Conservation (phyloP, 495 filamentous ascomycete species). For the Lindgomyces ingoldianus region DNA sequence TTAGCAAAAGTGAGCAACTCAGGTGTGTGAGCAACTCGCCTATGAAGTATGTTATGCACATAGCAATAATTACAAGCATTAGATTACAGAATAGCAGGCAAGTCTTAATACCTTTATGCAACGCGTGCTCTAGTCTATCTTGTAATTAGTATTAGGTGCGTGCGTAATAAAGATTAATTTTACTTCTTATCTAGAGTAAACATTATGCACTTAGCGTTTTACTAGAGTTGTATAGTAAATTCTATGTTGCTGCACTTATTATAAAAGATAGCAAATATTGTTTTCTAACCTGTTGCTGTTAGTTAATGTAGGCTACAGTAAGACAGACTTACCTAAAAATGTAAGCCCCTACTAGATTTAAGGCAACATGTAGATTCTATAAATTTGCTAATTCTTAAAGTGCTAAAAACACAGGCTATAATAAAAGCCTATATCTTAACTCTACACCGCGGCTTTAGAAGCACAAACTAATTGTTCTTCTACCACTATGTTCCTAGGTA, state of each 20-base stretch:
- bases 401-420: conserved; percentile 16
- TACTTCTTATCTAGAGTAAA: conserved; percentile 16
- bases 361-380: conserved; percentile 22
- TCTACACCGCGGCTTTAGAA: conserved; percentile 17
- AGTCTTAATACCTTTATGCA: conserved; percentile 24
- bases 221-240: conserved; percentile 19
- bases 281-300: too few species aligned
- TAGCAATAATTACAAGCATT: conserved; percentile 21
- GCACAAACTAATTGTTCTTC: too few species aligned
- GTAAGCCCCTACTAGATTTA: too few species aligned
- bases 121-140: too few species aligned
- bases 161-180: conserved; percentile 13
- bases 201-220: conserved; percentile 15
- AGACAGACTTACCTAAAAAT: too few species aligned
- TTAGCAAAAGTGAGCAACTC: too few species aligned
- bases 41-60: too few species aligned
- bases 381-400: conserved; percentile 22
- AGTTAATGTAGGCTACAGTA: too few species aligned
- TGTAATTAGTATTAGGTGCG: conserved; percentile 13
- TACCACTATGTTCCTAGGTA: conserved; percentile 18
- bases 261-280: conserved; percentile 17
- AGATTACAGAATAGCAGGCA: conserved; percentile 21
- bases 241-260: conserved; percentile 22
- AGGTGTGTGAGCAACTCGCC: too few species aligned
- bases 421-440: conserved; percentile 14